Evolutionary conservation across 495 filamentous ascomycete species (phyloP), one percentile per base, ranked within the genome.

Genomic region (Trichoderma gamsii): DNA sequence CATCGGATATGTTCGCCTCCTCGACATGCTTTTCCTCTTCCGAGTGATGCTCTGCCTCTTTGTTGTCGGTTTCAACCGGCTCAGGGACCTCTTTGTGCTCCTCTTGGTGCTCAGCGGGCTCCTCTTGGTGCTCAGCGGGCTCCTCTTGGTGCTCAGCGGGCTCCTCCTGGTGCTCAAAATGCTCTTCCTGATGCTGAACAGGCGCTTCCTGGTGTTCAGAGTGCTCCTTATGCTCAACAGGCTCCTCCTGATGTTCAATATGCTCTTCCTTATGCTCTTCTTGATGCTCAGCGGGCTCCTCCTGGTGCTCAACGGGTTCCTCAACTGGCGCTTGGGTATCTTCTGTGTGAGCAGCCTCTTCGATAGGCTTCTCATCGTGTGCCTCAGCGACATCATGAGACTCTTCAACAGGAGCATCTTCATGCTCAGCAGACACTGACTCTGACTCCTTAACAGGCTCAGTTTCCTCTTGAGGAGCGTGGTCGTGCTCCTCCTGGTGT

Each of bases 381-480:
- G 25, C 21, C 35, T 25, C 65, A 11, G 43, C 65, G 3, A 43
- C n/a, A 1, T 65, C 41, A 25, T 66, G 38, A 66, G 65, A 46
- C 44, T 44, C 65, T 27, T 32, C 41, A 12, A 16, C 63, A 4
- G 11, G 63, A 7, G 32, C 35, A 64, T 64, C 27, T 15, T 65
- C 63, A 16, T 41, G 63, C 2, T 35, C 63, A 65, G 63, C 63
- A 21, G 63, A 16, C 7, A 32, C 63, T 2, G 32, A 21, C 18
- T 65, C 63, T 65, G 63, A 9, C 63, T 44, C 63, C 65, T 66
- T 43, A 21, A 38, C 32, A 66, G 64, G 16, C 64, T 66, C 64
- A n/a, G 38, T 25, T 4, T 41, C 64, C 12, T 41, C 64, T 35
- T 41, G 32, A 16, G 64, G 41, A 46, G 43, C 41, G 27, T 46